These are phyloP conservation scores for Cryptococcus sp. DNA, from an alignment of 1,284 basidiomycete genomes.

Conservation along the genomic window DNA sequence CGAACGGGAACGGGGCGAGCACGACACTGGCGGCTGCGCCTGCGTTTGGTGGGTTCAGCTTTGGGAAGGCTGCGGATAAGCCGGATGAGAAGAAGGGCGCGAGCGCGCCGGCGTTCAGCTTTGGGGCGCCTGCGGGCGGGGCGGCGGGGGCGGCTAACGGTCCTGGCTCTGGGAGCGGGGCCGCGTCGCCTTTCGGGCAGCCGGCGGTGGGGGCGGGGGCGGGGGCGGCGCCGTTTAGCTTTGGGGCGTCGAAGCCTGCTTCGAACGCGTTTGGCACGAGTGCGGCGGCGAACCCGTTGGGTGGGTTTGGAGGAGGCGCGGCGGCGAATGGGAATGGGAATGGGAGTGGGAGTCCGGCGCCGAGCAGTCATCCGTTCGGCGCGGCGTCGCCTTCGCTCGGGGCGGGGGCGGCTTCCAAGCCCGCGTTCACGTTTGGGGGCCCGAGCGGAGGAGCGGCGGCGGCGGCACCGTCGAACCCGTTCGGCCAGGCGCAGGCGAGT, in stretches of 20 bases:
- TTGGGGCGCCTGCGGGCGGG: constrained; percentile 6
- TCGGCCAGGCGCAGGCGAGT: constrained; percentile 9
- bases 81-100: constrained; percentile 5
- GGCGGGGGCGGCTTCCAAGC: constrained; percentile 7
- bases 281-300: not conserved
- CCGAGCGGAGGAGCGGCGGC: constrained; percentile 5
- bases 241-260: constrained; percentile 3
- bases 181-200: too few species aligned
- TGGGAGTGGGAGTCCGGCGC: not conserved
- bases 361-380: constrained; percentile 5
- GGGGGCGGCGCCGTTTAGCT: not conserved
- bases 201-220: too few species aligned
- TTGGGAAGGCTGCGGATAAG: constrained; percentile 19
- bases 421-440: constrained; percentile 8
- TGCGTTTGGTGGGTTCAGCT: constrained; percentile 20
- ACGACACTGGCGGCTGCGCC: constrained; percentile 8
- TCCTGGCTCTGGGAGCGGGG: not conserved
- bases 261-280: not conserved
- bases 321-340: not conserved
- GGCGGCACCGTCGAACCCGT: constrained; percentile 17
- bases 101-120: constrained; percentile 5
- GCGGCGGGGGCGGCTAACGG: not conserved
- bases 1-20: not conserved
- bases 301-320: not conserved
- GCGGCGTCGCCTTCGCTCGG: not conserved